These are phyloP conservation scores for Gaeumannomyces sp. DNA, from an alignment of 2,329 filamentous ascomycete species.

Conservation along the genomic window DNA sequence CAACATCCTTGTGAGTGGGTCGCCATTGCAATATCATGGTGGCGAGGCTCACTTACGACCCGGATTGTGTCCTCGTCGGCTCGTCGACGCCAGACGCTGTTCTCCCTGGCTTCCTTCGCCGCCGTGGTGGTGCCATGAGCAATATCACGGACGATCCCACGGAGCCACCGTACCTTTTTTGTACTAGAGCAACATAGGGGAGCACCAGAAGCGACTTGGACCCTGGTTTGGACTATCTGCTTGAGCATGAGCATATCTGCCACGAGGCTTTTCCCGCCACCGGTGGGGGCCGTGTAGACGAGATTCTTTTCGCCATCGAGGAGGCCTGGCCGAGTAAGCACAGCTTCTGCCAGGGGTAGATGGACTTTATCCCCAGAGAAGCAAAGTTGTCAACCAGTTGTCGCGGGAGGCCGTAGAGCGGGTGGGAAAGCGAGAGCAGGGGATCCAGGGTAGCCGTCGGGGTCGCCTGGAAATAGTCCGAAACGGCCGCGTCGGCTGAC, in stretches of 20 bases:
- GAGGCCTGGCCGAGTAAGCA: constrained; percentile 62
- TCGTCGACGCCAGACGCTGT: constrained; percentile 45
- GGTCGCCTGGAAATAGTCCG: constrained; percentile 52
- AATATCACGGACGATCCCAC: constrained; percentile 43
- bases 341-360: constrained; percentile 75
- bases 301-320: constrained; percentile 61
- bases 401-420: constrained; percentile 55
- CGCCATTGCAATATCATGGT: neutral
- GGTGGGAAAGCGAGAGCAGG: constrained; percentile 55
- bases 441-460: constrained; percentile 46
- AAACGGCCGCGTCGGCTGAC: constrained; percentile 22
- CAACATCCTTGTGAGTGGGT: neutral
- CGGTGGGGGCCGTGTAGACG: constrained; percentile 75
- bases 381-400: constrained; percentile 59
- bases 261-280: constrained; percentile 71
- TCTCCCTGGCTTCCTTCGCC: constrained; percentile 16
- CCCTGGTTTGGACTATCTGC: constrained; percentile 54
- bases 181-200: constrained; percentile 72
- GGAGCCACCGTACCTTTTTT: constrained; percentile 71
- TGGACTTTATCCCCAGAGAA: constrained; percentile 60
- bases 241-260: constrained; percentile 70
- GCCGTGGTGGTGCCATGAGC: neutral
- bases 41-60: constrained; percentile 32
- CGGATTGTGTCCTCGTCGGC: constrained; percentile 53
- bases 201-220: constrained; percentile 67